Percentiles rank a stretch among this genome's conserved stretches.
phyloP scores from a whole-genome alignment of 2,329 filamentous ascomycete species.

The Colletotrichum acutatum region DNA sequence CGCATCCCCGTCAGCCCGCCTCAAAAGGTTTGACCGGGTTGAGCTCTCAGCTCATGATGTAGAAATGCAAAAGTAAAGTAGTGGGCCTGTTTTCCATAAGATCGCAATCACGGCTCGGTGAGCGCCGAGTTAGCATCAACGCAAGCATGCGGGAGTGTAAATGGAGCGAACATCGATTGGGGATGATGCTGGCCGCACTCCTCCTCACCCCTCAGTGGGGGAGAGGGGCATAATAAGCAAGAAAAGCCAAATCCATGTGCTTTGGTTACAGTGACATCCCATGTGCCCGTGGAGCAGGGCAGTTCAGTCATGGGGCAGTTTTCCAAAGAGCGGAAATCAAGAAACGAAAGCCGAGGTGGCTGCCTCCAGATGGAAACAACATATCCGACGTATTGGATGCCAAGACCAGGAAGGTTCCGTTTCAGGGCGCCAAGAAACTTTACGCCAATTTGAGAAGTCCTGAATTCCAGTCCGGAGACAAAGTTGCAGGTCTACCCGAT shows the following conservation, averaged over 20 bases:
- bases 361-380: not conserved
- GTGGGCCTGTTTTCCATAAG: not conserved
- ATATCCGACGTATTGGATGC: constrained; percentile 10
- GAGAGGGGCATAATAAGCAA: not conserved
- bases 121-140: not conserved
- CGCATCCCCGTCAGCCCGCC: not conserved
- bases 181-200: not conserved
- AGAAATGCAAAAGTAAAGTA: not conserved
- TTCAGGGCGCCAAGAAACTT: constrained; percentile 22
- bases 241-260: not conserved
- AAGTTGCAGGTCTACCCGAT: not conserved
- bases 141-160: not conserved
- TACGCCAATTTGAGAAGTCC: constrained; percentile 1
- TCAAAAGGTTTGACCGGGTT: not conserved
- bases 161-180: not conserved
- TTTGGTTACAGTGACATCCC: not conserved
- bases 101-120: constrained; percentile 2
- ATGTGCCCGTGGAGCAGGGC: not conserved
- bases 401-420: constrained; percentile 15
- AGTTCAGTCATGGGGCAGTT: not conserved
- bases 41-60: not conserved
- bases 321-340: not conserved
- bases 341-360: not conserved
- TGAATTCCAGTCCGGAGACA: not conserved
- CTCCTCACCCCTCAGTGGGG: not conserved